phyloP scores from a whole-genome alignment of 345 rosid species.

The Lagerstroemia speciosa region DNA sequence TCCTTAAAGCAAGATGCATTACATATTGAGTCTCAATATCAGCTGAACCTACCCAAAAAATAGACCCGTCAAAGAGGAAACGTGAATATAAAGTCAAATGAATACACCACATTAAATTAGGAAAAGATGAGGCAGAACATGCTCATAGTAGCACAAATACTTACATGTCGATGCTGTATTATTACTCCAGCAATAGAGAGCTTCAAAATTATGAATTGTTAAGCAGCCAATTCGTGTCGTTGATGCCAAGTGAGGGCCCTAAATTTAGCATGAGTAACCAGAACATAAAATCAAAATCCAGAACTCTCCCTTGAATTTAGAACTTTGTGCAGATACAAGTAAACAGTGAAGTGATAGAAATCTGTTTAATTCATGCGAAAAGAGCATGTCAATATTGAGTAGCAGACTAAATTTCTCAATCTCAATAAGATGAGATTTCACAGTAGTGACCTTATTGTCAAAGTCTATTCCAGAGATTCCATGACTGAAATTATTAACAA shows the following conservation, averaged over 20 bases:
- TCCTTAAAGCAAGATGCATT: slow-evolving; percentile 46
- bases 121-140: neutral
- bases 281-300: neutral
- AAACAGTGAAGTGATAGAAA: neutral
- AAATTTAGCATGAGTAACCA: slow-evolving; percentile 7
- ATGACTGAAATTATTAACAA: slow-evolving; percentile 28
- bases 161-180: slow-evolving; percentile 22
- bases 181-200: slow-evolving; percentile 52
- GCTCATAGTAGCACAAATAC: slow-evolving; percentile 9
- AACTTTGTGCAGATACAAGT: neutral
- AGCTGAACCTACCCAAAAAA: slow-evolving; percentile 21
- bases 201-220: slow-evolving; percentile 79
- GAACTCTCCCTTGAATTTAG: neutral
- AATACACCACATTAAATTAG: neutral
- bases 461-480: slow-evolving; percentile 67
- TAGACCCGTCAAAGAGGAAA: neutral
- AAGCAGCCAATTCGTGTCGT: slow-evolving; percentile 75
- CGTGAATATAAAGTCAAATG: neutral
- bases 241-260: slow-evolving; percentile 78
- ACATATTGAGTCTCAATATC: slow-evolving; percentile 64
- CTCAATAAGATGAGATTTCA: neutral
- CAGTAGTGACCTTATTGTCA: slow-evolving; percentile 53
- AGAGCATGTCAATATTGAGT: too few relatives aligned
- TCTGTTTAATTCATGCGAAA: too few relatives aligned
- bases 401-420: neutral